Percentiles rank a stretch among this genome's conserved stretches.
Evolutionary conservation across 768 basidiomycete genomes (phyloP).

Genomic region (Suillus plorans): DNA sequence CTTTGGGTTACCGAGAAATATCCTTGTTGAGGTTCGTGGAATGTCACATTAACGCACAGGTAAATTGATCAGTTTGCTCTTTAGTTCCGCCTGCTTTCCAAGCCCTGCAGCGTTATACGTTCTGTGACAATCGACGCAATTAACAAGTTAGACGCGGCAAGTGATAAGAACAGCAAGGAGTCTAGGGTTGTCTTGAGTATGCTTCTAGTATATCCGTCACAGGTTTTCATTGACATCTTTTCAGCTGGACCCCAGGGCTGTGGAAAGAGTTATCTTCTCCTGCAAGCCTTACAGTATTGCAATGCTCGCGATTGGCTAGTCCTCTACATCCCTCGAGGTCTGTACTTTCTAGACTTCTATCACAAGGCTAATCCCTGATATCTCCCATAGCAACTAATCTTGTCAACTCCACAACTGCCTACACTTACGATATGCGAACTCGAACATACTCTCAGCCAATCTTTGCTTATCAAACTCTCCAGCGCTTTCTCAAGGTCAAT

Average conservation of each 20-base stretch:
- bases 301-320: constrained; percentile 72
- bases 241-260: constrained; percentile 74
- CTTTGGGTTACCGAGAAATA: constrained; percentile 71
- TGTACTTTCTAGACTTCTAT: constrained; percentile 14
- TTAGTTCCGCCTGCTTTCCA: constrained; percentile 69
- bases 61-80: not conserved
- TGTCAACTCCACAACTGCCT: constrained; percentile 73
- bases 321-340: constrained; percentile 81
- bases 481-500: constrained; percentile 64
- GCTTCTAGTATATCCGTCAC: constrained; percentile 24
- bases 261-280: constrained; percentile 77
- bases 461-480: constrained; percentile 62
- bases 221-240: constrained; percentile 6
- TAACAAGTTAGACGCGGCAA: constrained; percentile 52
- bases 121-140: constrained; percentile 58
- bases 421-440: constrained; percentile 73
- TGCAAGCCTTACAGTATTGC: constrained; percentile 77
- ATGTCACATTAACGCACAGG: not conserved
- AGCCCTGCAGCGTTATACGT: constrained; percentile 72
- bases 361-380: not conserved
- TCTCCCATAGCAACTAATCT: constrained; percentile 46
- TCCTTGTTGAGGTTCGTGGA: constrained; percentile 66
- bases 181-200: constrained; percentile 65
- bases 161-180: constrained; percentile 45
- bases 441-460: constrained; percentile 74